Evolutionary conservation across 805 yeast species (phyloP), one percentile per base, ranked within the genome.

Genomic region (Priceomyces melissophilus): DNA sequence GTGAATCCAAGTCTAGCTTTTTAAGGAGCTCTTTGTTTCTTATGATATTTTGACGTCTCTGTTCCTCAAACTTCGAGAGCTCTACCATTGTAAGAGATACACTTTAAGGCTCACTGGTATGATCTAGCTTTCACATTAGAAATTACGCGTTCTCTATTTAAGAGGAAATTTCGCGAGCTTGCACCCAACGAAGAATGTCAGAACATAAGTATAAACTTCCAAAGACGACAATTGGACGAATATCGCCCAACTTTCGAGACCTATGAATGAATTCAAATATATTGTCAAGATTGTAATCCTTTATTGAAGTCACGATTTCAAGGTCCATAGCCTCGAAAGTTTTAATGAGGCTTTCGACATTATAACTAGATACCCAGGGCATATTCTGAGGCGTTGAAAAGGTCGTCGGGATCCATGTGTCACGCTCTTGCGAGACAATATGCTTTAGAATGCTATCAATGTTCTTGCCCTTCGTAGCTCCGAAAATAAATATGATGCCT

Each of bases 361-460:
- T 52, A 46, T 68, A 70, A 1, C 90, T 64, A 32, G 69, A 53
- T 4, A 93, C 80, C 98, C 98, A 93, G 0, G 98, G 96, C 99
- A 93, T 93, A 0, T 87, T 84, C 10, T 83, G 90, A 0, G 95
- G 91, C 1, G 65, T 52, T 2, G 81, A 75, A 57, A 90, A 93
- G 26, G 67, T 55, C 0, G 91, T 80, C 1, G 82, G 73, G 1
- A 83, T 62, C 0, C 90, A 75, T 2, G 65, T 58, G 52, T 89
- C 96, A 0, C 60, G 54, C 1, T 65, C 52, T 14, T 44, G 48
- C 5, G 58, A 57, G 3, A 85, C 55, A 2, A 87, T 60, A 13
- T 76, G 73, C 25, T 63, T 55, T 30, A 87, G 59, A 14, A 89
- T 60, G 0, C 71, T 68, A 2, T 61, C 59, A 6, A 83, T 54